Percentiles rank a stretch among this genome's conserved stretches.
These are phyloP conservation scores for Wickerhamiella allomyrinae DNA, from an alignment of 805 yeast genomes.

Conservation along the genomic window DNA sequence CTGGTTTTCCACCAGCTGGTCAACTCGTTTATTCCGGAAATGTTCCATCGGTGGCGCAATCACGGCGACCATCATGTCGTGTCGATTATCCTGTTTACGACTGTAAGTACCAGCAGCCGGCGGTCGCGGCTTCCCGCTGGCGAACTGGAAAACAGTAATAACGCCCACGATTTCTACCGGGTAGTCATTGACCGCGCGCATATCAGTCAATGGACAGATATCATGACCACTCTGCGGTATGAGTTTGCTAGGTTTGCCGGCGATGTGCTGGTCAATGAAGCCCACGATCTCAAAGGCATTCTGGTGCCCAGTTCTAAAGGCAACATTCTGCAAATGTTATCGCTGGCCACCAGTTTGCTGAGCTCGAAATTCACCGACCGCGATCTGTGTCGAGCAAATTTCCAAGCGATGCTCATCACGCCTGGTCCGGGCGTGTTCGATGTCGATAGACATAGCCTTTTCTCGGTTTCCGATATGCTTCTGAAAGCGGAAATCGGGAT, in stretches of 20 bases:
- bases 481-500: conserved; percentile 70
- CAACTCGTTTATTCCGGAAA: conserved; percentile 80
- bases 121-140: conserved; percentile 40
- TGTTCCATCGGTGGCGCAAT: conserved; percentile 76
- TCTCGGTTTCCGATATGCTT: conserved; percentile 62
- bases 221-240: conserved; percentile 70
- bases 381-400: conserved; percentile 78
- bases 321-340: conserved; percentile 74
- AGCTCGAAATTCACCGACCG: conserved; percentile 69
- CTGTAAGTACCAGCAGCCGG: conserved; percentile 39
- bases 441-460: conserved; percentile 65
- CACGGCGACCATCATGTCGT: conserved; percentile 81
- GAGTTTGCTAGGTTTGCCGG: conserved; percentile 75
- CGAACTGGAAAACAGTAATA: conserved; percentile 46
- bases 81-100: conserved; percentile 76
- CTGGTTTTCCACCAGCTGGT: conserved; percentile 84
- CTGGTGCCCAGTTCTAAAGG: conserved; percentile 82
- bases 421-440: conserved; percentile 93
- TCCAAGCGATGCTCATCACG: conserved; percentile 73
- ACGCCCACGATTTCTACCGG: conserved; percentile 63
- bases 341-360: conserved; percentile 63
- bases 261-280: conserved; percentile 44
- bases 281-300: conserved; percentile 40
- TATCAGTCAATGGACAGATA: conserved; percentile 77
- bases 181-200: conserved; percentile 93